Conservation (phyloP, 73 alveolate species). For the Diophrys appendiculata region DNA sequence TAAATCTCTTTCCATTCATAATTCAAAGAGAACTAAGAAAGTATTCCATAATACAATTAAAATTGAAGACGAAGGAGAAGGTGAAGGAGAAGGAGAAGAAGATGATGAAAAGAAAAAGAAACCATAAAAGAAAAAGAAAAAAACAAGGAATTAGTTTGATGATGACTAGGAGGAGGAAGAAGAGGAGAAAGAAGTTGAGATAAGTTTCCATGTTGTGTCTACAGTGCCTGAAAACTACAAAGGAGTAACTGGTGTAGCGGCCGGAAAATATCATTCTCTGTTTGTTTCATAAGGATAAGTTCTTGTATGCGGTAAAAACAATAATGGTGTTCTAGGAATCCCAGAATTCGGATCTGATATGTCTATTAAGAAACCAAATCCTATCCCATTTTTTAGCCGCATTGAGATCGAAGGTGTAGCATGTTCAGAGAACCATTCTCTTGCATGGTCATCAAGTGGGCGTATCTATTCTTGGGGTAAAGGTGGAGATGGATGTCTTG, state of each 20-base stretch:
- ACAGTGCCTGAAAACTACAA: not conserved
- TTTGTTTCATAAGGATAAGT: conserved; percentile 7
- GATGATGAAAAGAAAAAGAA: not conserved
- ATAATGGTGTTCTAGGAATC: conserved; percentile 34
- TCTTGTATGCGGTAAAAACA: conserved; percentile 11
- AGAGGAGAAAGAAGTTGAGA: no score
- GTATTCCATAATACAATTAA: not conserved
- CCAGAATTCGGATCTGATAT: not conserved
- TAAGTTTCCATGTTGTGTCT: no score
- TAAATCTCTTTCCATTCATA: conserved; percentile 14
- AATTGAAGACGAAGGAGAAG: not conserved
- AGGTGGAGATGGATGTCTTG: conserved; percentile 59
- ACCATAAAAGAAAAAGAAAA: not conserved
- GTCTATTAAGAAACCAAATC: conserved; percentile 25
- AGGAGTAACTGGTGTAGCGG: conserved; percentile 11
- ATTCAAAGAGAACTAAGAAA: not conserved
- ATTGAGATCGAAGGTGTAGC: conserved; percentile 57
- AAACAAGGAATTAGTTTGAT: not conserved
- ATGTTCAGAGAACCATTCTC: conserved; percentile 67
- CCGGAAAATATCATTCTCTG: conserved; percentile 31
- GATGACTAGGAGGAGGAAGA: conserved; percentile 1
- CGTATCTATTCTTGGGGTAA: conserved; percentile 77
- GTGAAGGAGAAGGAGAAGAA: not conserved
- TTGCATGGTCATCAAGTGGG: conserved; percentile 76
- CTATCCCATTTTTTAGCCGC: conserved; percentile 10